Base-by-base conservation (phyloP, 2,329 filamentous ascomycete species). In the Aureobasidium zeae region DNA sequence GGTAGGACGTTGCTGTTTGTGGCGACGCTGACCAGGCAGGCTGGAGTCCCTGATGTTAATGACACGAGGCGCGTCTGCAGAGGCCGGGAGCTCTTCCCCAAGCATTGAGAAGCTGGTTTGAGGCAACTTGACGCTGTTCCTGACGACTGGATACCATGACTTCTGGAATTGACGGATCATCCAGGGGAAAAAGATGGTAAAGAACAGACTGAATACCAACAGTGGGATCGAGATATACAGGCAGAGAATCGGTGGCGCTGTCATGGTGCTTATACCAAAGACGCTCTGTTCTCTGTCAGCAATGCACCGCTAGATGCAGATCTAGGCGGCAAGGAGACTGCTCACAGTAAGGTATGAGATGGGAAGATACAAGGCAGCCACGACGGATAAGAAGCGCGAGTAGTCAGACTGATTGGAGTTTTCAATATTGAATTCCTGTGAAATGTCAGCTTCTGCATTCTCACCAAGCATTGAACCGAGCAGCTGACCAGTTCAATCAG, bases 341-440 rank as follows among this genome's bases (percentile, higher is more conserved):
- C 37, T 31, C 22, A 50, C 48, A 6, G 60, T 56, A 7, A 62
- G 50, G 45, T 56, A 61, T 2, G 59, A 60, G 13, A 62, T 44
- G 1, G 60, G 60, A 10, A 63, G 47, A 50, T 62, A 62, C 7
- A 63, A 46, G 1, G 58, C 60, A 9, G 59, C 60, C 17, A 62
- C 50, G n/a, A 53, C 52, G 15, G 55, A 53, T 7, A 63, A 51
- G 44, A 61, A 63, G 8, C 51, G 52, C 15, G 55, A 53, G 42
- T 61, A 56, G 38, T 62, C 59, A 17, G 58, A 54, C 44, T 62
- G 59, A 7, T 55, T 55, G 2, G 58, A 56, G 36, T 58, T 62
- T 34, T 58, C 55, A 31, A 62, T 61, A 48, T 62, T 63, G 55
- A 63, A 62, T 33, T 63, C 60, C 45, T 46, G 13, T 7, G 5